Conservation (phyloP, 2,329 filamentous ascomycete genomes). For the Botrytis hyacinthi region DNA sequence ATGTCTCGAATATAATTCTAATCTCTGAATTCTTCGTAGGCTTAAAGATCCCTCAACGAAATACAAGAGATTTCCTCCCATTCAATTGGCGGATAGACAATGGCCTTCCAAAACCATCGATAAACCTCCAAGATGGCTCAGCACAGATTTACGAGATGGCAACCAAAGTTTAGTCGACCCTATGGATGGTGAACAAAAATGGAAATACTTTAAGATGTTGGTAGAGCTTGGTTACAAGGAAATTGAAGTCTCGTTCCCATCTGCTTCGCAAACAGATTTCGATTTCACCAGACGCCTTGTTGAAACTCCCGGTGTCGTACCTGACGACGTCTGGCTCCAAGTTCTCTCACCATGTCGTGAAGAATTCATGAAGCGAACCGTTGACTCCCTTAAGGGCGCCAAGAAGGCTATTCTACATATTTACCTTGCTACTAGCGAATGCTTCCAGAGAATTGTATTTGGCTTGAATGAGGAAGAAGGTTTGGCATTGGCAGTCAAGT, state of each 20-base stretch:
- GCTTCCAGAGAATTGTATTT: constrained; percentile 91
- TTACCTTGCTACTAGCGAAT: constrained; percentile 93
- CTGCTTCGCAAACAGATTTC: constrained; percentile 91
- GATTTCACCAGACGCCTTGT: constrained; percentile 88
- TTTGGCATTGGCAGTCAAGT: constrained; percentile 77
- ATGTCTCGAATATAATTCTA: neutral
- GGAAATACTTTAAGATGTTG: constrained; percentile 92
- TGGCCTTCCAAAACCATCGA: constrained; percentile 55
- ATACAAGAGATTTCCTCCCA: constrained; percentile 67
- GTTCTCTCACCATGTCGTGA: constrained; percentile 89
- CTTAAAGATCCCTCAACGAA: constrained; percentile 75
- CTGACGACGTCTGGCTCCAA: constrained; percentile 88
- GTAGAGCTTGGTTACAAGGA: constrained; percentile 93
- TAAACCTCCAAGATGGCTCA: constrained; percentile 87
- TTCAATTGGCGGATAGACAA: constrained; percentile 53
- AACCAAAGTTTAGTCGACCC: constrained; percentile 92
- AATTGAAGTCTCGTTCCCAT: constrained; percentile 95
- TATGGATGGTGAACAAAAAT: constrained; percentile 96
- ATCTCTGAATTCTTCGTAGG: constrained; percentile 43
- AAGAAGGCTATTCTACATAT: constrained; percentile 95
- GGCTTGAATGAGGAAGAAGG: constrained; percentile 80
- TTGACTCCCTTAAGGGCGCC: constrained; percentile 81
- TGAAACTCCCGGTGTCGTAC: constrained; percentile 77
- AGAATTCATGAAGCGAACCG: constrained; percentile 85
- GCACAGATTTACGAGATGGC: constrained; percentile 84